Percentiles rank a stretch among this genome's conserved stretches.
Evolutionary conservation across 2,329 filamentous ascomycete genomes (phyloP).

Genomic region (Talaromyces sp.): DNA sequence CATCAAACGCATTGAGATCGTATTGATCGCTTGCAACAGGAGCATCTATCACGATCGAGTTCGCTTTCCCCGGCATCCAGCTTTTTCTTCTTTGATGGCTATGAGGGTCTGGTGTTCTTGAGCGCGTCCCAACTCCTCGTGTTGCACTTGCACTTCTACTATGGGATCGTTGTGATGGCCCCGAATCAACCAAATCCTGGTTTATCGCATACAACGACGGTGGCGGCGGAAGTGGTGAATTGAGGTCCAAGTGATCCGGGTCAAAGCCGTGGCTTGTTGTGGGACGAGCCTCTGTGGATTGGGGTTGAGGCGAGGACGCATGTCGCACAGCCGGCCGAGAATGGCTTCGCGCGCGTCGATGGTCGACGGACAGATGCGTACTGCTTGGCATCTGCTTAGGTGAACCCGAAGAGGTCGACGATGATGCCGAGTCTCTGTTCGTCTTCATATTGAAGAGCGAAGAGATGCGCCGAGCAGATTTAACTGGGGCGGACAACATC

Average conservation of each 20-base stretch:
- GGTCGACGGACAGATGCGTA: conserved; percentile 21
- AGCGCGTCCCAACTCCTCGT: conserved; percentile 19
- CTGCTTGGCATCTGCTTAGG: conserved; percentile 23
- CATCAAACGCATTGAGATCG: conserved; percentile 39
- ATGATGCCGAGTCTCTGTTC: conserved; percentile 29
- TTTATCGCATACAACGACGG: conserved; percentile 40
- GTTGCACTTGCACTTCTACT: conserved; percentile 28
- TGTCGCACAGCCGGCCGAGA: conserved; percentile 33
- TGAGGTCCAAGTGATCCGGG: conserved; percentile 26
- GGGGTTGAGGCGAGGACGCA: conserved; percentile 32
- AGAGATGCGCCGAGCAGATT: conserved; percentile 45
- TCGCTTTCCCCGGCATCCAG: conserved; percentile 43
- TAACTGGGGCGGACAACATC: conserved; percentile 42
- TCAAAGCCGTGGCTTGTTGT: conserved; percentile 27
- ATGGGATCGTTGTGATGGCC: conserved; percentile 25
- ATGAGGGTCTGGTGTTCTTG: conserved; percentile 28
- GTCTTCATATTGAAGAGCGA: conserved; percentile 45
- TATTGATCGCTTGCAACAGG: neutral
- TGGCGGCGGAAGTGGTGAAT: conserved; percentile 36
- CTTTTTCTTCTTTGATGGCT: conserved; percentile 37
- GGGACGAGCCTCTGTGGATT: conserved; percentile 28
- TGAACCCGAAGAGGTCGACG: conserved; percentile 28
- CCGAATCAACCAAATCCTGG: conserved; percentile 34
- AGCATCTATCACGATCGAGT: conserved; percentile 3
- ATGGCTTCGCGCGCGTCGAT: conserved; percentile 26